Evolutionary conservation across 179 eudicot genomes (phyloP).

Genomic region (Silene vulgaris): DNA sequence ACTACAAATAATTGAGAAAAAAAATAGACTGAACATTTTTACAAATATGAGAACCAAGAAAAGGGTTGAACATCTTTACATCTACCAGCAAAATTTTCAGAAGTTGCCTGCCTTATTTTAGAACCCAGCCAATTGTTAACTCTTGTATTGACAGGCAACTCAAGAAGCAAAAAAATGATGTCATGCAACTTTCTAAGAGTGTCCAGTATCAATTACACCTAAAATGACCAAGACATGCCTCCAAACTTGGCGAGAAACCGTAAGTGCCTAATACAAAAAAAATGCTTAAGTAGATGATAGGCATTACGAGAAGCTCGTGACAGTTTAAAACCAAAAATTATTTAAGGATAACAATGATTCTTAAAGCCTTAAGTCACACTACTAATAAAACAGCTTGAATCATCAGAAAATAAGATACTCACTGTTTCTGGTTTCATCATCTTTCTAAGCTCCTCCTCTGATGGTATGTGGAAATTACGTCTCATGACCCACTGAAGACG

Average conservation of each 20-base stretch:
- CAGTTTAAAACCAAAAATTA: not conserved
- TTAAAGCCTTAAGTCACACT: not conserved
- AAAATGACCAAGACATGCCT: conserved; percentile 5
- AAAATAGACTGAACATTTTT: not conserved
- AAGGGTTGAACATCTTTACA: not conserved
- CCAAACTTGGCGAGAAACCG: not conserved
- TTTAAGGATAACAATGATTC: not conserved
- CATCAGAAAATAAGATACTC: conserved; percentile 32
- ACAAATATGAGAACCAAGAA: not conserved
- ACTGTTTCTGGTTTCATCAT: conserved; percentile 95
- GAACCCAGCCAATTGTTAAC: conserved; percentile 1
- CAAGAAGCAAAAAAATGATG: conserved; percentile 1
- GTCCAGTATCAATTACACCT: conserved; percentile 6
- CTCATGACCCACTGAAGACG: conserved; percentile 72
- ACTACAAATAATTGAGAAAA: not conserved
- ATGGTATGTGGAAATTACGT: conserved; percentile 76
- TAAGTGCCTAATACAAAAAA: not conserved
- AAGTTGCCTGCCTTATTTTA: not conserved
- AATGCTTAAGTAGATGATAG: not conserved
- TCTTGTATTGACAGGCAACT: not conserved
- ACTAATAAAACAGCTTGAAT: not conserved
- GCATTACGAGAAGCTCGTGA: not conserved
- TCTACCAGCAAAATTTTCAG: not conserved
- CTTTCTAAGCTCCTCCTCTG: conserved; percentile 89
- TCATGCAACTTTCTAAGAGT: not conserved